Base-by-base conservation (phyloP, 306 rosid species). In the Parietaria judaica region DNA sequence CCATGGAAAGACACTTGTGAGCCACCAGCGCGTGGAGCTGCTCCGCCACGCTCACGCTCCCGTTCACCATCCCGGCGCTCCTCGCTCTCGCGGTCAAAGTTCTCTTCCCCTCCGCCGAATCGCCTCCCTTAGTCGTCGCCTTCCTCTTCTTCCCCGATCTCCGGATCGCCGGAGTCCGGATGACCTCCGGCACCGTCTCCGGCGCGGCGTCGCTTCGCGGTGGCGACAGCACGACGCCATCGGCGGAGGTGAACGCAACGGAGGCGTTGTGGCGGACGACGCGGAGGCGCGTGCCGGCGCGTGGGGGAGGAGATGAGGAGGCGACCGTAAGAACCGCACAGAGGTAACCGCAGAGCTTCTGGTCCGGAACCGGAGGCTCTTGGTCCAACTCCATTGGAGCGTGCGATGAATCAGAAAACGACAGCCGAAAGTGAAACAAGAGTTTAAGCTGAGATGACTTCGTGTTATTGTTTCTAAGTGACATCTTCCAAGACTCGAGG, bases 321-420 rank as follows among this genome's bases (percentile, higher is more conserved):
- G 73, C n/a, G 3, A 75, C 67, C 1, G 80, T 12, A 52, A 92
- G 85, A 70, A 84, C 94, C 46, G 92, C 77, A 14, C 66, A 74
- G 52, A 85, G 85, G 79, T 70, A 88, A 51, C 96, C 99, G 77
- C 94, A 80, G 80, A 84, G 96, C 76, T 82, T 86, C 78, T 77
- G 79, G 61, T 64, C 79, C 3, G 86, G 34, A 69, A 80, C 62
- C 63, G 81, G 43, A 41, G 34, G 4, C 6, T 11, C 35, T 43
- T 39, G 43, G 15, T 31, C 37, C 58, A 63, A 73, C 36, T 64
- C 76, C 38, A 41, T 41, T 16, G 37, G 11, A 9, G 36, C 51
- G n/a, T 59, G 36, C 64, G 44, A 16, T 5, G 64, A 52, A 3
- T 52, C 36, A n/a, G n/a, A 7, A 50, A 14, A 23, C 31, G 31